phyloP scores from a whole-genome alignment of 1,139 yeast species.

The Hemisphaericaspora xylanilytica region DNA sequence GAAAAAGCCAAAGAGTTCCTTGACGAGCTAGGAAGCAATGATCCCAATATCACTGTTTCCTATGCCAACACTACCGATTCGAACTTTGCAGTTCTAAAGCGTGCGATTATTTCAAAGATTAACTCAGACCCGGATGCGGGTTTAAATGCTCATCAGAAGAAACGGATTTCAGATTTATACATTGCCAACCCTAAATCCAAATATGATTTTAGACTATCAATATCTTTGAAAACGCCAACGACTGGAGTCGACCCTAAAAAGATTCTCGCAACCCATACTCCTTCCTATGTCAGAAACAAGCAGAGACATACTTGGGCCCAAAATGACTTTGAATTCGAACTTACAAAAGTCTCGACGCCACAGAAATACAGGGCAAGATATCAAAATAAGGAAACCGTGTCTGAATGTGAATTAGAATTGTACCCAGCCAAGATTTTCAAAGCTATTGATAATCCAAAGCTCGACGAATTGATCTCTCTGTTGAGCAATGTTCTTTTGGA shows the following conservation, averaged over 20 bases:
- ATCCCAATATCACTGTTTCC: not conserved
- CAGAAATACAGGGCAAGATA: not conserved
- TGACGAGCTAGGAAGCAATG: not conserved
- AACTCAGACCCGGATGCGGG: not conserved
- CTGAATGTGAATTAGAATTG: not conserved
- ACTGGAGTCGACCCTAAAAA: not conserved
- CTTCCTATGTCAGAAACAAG: not conserved
- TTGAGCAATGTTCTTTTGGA: not conserved
- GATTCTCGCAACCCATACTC: not conserved
- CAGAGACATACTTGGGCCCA: not conserved
- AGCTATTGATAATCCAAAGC: not conserved
- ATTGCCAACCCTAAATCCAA: not conserved
- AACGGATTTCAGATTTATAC: not conserved
- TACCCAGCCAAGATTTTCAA: not conserved
- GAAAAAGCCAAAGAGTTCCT: not conserved
- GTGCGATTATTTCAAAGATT: not conserved
- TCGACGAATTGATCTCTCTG: not conserved
- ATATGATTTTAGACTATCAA: not conserved
- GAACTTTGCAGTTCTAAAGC: not conserved
- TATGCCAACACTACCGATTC: not conserved
- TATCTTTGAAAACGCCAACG: not conserved
- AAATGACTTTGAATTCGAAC: not conserved
- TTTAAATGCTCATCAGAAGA: not conserved
- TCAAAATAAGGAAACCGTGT: not conserved
- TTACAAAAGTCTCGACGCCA: not conserved